Evolutionary conservation across 176 grass and related monocot species (phyloP).

Genomic region (Ananas comosus): DNA sequence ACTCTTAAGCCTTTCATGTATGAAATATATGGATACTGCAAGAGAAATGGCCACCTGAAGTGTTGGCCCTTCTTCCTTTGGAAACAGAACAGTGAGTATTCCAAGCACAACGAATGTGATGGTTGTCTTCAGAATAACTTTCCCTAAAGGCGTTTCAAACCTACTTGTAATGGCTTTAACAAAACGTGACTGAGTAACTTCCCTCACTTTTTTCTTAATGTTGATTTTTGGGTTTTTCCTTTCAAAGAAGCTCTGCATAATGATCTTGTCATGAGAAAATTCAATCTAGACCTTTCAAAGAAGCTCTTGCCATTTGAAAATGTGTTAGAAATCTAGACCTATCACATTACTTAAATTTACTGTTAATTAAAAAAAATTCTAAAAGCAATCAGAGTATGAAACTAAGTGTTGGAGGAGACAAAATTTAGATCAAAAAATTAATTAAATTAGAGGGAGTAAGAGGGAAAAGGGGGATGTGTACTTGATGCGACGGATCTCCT

Average conservation of each 20-base stretch:
- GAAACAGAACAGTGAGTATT: slow-evolving; percentile 58
- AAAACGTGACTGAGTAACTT: slow-evolving; percentile 53
- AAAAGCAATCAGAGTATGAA: no score
- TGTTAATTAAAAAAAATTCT: no score
- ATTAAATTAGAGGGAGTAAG: no score
- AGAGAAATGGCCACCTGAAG: slow-evolving; percentile 77
- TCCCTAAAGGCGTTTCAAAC: slow-evolving; percentile 71
- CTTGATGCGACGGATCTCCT: no score
- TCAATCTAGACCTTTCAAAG: no score
- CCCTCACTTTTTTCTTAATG: slow-evolving; percentile 70
- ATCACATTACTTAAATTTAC: no score
- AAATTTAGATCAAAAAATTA: no score
- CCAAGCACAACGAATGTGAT: slow-evolving; percentile 52
- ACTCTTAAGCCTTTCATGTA: slow-evolving; percentile 58
- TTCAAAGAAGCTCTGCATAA: slow-evolving; percentile 83
- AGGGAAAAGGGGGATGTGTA: no score
- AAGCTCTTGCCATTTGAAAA: no score
- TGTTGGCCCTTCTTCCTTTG: slow-evolving; percentile 88
- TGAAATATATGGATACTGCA: slow-evolving; percentile 77
- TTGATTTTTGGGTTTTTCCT: slow-evolving; percentile 78
- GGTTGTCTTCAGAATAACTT: slow-evolving; percentile 70
- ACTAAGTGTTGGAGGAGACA: no score
- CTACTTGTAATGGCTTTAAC: slow-evolving; percentile 59
- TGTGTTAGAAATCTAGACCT: no score
- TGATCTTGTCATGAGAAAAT: slow-evolving; percentile 79